Percentiles rank a stretch among this genome's conserved stretches.
These are phyloP conservation scores for Termitomyces heimii DNA, from an alignment of 768 basidiomycete genomes.

Conservation along the genomic window DNA sequence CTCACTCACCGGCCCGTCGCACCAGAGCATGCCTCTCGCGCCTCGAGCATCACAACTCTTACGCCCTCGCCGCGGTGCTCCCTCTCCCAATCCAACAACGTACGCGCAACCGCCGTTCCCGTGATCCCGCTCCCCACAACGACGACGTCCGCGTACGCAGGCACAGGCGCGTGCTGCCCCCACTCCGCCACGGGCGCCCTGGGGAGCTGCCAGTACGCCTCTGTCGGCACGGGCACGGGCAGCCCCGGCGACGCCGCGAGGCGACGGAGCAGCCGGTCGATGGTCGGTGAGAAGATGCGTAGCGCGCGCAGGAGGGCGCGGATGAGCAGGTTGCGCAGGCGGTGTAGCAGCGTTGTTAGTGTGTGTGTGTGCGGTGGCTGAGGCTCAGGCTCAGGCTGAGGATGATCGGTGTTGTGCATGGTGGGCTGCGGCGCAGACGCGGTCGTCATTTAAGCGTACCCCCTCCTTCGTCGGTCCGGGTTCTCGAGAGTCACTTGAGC, in stretches of 20 bases:
- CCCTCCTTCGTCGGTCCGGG: no score
- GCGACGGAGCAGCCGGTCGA: conserved; percentile 21
- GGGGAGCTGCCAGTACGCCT: conserved; percentile 62
- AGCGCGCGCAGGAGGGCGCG: conserved; percentile 15
- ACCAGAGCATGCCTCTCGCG: conserved; percentile 69
- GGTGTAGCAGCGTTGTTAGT: background rate
- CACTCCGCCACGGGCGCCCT: conserved; percentile 37
- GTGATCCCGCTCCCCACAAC: conserved; percentile 79
- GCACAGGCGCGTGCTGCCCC: conserved; percentile 23
- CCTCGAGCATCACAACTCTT: conserved; percentile 72
- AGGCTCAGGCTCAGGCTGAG: no score
- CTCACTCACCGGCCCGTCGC: conserved; percentile 61
- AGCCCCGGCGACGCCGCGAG: conserved; percentile 42
- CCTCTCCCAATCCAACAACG: conserved; percentile 34
- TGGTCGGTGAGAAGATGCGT: conserved; percentile 13
- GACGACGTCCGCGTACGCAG: conserved; percentile 52
- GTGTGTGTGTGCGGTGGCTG: background rate
- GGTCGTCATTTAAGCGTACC: no score
- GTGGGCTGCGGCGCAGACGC: background rate
- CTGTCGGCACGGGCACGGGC: conserved; percentile 47
- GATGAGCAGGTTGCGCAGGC: conserved; percentile 14
- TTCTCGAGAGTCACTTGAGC: no score
- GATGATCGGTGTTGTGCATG: background rate
- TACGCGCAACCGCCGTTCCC: conserved; percentile 54
- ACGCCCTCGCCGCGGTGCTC: conserved; percentile 19